Percentiles rank a stretch among this genome's conserved stretches.
Conservation (phyloP, 345 rosid species). For the Geranium brycei region DNA sequence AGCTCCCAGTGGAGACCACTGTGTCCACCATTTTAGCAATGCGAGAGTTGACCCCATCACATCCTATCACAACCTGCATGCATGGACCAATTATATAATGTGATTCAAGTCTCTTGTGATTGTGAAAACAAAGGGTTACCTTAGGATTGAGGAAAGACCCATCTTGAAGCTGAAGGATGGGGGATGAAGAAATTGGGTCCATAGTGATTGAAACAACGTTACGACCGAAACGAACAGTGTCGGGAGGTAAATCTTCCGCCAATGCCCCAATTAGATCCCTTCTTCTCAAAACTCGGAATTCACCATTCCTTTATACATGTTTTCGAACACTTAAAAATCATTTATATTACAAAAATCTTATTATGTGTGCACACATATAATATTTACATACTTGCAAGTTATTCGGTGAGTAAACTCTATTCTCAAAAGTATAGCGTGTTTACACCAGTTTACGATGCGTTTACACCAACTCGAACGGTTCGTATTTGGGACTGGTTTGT, state of each 20-base stretch:
- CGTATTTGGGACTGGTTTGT: too few species aligned
- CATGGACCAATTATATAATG: neutral
- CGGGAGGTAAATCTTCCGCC: conserved; percentile 29
- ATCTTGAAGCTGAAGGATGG: conserved; percentile 14
- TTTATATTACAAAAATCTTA: too few species aligned
- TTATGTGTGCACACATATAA: too few species aligned
- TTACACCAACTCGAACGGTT: too few species aligned
- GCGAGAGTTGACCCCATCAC: conserved; percentile 8
- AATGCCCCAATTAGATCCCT: conserved; percentile 29
- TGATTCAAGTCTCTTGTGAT: neutral
- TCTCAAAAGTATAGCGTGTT: too few species aligned
- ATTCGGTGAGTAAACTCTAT: too few species aligned
- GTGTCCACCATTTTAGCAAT: neutral
- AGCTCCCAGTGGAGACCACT: neutral
- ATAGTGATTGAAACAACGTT: conserved; percentile 11
- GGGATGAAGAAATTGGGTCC: conserved; percentile 10
- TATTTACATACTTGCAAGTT: too few species aligned
- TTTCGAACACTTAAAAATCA: too few species aligned
- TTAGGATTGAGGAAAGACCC: conserved; percentile 16
- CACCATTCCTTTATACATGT: conserved; percentile 23
- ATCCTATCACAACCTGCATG: conserved; percentile 11
- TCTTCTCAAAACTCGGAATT: conserved; percentile 35
- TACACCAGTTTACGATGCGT: too few species aligned
- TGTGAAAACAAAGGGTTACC: conserved; percentile 6
- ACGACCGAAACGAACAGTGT: conserved; percentile 26